Conservation (phyloP, 2,329 filamentous ascomycete genomes). For the Triangularia setosa region DNA sequence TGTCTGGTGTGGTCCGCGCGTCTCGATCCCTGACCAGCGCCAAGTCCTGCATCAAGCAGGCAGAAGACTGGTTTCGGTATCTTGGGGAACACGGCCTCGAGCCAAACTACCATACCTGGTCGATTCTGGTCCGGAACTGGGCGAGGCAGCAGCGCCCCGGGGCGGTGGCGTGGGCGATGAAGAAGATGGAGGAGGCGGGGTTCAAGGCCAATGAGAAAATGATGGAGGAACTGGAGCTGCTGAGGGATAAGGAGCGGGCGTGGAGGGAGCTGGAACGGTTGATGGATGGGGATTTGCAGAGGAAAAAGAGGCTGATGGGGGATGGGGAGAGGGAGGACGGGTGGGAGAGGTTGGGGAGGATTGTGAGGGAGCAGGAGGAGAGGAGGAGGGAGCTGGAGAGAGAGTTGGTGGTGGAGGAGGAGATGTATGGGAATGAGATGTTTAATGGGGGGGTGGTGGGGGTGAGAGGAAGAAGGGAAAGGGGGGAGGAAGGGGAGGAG, state of each 20-base stretch:
- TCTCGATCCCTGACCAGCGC: neutral
- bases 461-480: neutral
- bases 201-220: slow-evolving; percentile 38
- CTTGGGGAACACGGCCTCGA: slow-evolving; percentile 28
- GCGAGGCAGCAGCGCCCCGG: slow-evolving; percentile 39
- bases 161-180: slow-evolving; percentile 29
- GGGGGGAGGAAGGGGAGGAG: neutral
- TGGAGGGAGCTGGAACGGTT: slow-evolving; percentile 26
- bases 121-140: slow-evolving; percentile 27
- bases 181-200: slow-evolving; percentile 40
- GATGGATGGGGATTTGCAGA: slow-evolving; percentile 35
- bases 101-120: slow-evolving; percentile 27
- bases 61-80: neutral
- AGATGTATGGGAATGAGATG: neutral
- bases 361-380: slow-evolving; percentile 49
- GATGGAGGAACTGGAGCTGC: slow-evolving; percentile 34
- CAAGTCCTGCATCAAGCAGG: neutral
- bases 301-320: slow-evolving; percentile 46
- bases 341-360: slow-evolving; percentile 40
- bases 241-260: slow-evolving; percentile 34
- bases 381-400: slow-evolving; percentile 52
- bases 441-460: neutral
- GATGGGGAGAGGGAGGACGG: slow-evolving; percentile 42
- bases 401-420: slow-evolving; percentile 30
- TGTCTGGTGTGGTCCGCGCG: neutral